Percentiles rank a stretch among this genome's conserved stretches.
Evolutionary conservation across 1,139 yeast genomes (phyloP).

Genomic region (Candida pseudoviswanathii): DNA sequence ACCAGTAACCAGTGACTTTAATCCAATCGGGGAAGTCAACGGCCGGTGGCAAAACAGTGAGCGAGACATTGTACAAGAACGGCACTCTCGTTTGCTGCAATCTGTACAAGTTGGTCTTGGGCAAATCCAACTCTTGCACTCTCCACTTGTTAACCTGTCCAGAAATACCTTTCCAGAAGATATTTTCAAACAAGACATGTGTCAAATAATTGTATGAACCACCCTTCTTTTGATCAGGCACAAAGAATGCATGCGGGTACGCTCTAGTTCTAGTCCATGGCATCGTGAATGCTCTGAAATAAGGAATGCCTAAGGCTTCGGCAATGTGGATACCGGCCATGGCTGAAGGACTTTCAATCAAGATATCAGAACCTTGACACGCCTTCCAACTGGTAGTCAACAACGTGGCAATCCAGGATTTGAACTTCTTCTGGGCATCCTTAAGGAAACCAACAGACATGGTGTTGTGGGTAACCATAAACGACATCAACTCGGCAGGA

Average conservation of each 20-base stretch:
- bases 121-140: slow-evolving; percentile 60
- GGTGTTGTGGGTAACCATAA: slow-evolving; percentile 90
- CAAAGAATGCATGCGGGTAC: slow-evolving; percentile 94
- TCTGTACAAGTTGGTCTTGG: slow-evolving; percentile 67
- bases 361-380: slow-evolving; percentile 78
- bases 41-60: slow-evolving; percentile 86
- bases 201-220: slow-evolving; percentile 92
- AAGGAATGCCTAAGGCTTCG: slow-evolving; percentile 85
- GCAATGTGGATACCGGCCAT: slow-evolving; percentile 96
- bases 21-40: slow-evolving; percentile 95
- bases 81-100: slow-evolving; percentile 83
- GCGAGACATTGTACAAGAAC: slow-evolving; percentile 85
- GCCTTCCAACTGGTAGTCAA: slow-evolving; percentile 78
- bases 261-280: slow-evolving; percentile 97
- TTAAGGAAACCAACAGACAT: slow-evolving; percentile 80
- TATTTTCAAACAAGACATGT: slow-evolving; percentile 87
- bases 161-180: slow-evolving; percentile 93
- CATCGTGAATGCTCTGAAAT: slow-evolving; percentile 95
- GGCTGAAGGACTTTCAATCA: slow-evolving; percentile 92
- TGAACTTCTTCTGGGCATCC: slow-evolving; percentile 79
- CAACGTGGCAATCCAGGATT: slow-evolving; percentile 78
- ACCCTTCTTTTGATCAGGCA: slow-evolving; percentile 90
- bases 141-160: slow-evolving; percentile 90
- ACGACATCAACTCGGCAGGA: slow-evolving; percentile 87
- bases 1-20: slow-evolving; percentile 95